phyloP scores from a whole-genome alignment of 1,139 yeast species.

The Candida sanyaensis region DNA sequence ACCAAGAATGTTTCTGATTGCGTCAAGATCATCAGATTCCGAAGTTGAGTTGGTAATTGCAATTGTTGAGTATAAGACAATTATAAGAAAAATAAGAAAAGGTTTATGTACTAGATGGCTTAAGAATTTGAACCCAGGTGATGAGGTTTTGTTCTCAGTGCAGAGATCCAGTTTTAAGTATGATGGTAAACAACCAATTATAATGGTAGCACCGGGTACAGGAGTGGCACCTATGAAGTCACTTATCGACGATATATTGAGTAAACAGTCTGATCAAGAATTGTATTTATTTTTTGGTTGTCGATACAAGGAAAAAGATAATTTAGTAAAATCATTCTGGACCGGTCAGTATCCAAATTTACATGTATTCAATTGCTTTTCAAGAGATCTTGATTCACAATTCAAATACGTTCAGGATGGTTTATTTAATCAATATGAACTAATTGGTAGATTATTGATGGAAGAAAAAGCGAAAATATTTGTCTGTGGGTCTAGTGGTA shows the following conservation, averaged over 20 bases:
- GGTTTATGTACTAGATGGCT: constrained; percentile 89
- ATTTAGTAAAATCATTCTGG: constrained; percentile 62
- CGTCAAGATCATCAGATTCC: constrained; percentile 52
- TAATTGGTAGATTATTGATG: constrained; percentile 54
- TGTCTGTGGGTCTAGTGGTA: constrained; percentile 91
- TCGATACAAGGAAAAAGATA: constrained; percentile 67
- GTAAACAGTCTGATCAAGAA: constrained; percentile 20
- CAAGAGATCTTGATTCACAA: constrained; percentile 51
- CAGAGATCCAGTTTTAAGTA: constrained; percentile 49
- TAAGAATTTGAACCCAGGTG: constrained; percentile 48
- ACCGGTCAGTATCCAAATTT: constrained; percentile 31
- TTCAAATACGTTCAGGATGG: constrained; percentile 73
- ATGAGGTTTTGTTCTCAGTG: constrained; percentile 55
- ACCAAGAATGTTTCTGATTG: constrained; percentile 83
- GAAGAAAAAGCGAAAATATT: constrained; percentile 62
- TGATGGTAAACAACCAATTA: constrained; percentile 52
- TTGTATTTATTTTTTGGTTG: constrained; percentile 74
- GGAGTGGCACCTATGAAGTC: constrained; percentile 91
- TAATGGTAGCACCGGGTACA: constrained; percentile 87
- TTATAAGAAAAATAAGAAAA: constrained; percentile 68
- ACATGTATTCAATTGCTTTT: constrained; percentile 56
- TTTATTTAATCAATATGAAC: constrained; percentile 49
- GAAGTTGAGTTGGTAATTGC: constrained; percentile 72
- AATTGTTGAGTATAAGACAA: constrained; percentile 83
- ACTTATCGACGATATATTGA: constrained; percentile 42